These are phyloP conservation scores for Komagataella pastoris DNA, from an alignment of 805 yeast genomes.

Conservation along the genomic window DNA sequence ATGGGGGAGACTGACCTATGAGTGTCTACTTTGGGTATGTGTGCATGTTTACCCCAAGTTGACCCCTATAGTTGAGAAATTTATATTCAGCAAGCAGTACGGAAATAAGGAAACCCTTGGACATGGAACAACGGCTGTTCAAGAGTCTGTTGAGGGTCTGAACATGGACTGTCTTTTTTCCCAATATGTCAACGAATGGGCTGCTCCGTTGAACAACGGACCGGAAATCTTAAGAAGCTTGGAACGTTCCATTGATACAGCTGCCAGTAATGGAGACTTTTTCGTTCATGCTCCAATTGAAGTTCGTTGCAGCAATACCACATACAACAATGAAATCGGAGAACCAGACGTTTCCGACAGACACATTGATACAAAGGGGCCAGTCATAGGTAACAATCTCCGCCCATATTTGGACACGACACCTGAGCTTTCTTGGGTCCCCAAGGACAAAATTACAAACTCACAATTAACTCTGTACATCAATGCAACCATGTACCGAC, in stretches of 20 bases:
- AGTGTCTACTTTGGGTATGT: conserved; percentile 65
- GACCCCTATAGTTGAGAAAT: conserved; percentile 77
- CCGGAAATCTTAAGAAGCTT: conserved; percentile 55
- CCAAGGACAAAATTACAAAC: conserved; percentile 42
- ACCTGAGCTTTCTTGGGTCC: conserved; percentile 49
- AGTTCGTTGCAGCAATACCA: conserved; percentile 84
- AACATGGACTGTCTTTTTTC: conserved; percentile 93
- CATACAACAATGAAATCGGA: conserved; percentile 23
- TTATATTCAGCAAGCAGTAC: conserved; percentile 76
- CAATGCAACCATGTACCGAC: conserved; percentile 93
- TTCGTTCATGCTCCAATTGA: conserved; percentile 94
- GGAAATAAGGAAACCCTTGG: conserved; percentile 60
- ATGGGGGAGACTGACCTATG: conserved; percentile 70
- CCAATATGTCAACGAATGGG: conserved; percentile 95
- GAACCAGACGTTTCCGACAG: conserved; percentile 37
- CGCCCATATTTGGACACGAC: conserved; percentile 77
- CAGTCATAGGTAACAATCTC: conserved; percentile 71
- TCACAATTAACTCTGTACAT: conserved; percentile 74
- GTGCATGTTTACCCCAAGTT: conserved; percentile 59
- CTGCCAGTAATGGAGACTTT: conserved; percentile 46
- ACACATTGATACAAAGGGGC: conserved; percentile 48
- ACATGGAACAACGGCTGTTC: conserved; percentile 49
- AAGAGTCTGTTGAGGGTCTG: conserved; percentile 72
- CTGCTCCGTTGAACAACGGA: conserved; percentile 77
- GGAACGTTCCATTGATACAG: conserved; percentile 44